These are phyloP conservation scores for Posidonia australis DNA, from an alignment of 106 monocot genomes.

Conservation along the genomic window DNA sequence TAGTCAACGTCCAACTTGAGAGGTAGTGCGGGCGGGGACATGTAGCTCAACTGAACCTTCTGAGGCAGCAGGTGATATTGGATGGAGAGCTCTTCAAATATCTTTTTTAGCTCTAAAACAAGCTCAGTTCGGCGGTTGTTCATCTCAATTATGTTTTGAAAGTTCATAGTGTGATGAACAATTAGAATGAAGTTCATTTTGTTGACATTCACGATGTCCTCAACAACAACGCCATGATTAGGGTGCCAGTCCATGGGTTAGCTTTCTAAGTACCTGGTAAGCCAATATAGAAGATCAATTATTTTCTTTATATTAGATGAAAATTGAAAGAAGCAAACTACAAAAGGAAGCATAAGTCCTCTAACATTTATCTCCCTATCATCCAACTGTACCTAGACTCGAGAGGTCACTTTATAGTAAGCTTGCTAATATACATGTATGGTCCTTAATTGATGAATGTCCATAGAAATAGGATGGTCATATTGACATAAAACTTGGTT, in stretches of 20 bases:
- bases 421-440: no score
- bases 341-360: no score
- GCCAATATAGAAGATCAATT: background rate
- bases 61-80: conserved; percentile 63
- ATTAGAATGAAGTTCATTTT: conserved; percentile 58
- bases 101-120: conserved; percentile 57
- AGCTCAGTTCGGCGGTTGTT: conserved; percentile 53
- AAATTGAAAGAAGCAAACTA: background rate
- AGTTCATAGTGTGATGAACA: conserved; percentile 79
- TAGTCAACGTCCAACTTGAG: no score
- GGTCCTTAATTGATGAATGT: no score
- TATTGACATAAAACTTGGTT: no score
- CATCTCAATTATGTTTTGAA: conserved; percentile 65
- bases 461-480: no score
- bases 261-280: conserved; percentile 62
- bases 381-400: no score
- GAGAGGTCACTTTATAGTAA: no score
- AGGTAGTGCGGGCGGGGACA: background rate
- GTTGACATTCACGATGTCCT: conserved; percentile 58
- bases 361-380: no score
- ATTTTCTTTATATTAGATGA: background rate
- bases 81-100: conserved; percentile 76
- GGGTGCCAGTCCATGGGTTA: conserved; percentile 66
- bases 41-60: conserved; percentile 44
- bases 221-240: conserved; percentile 45